phyloP scores from a whole-genome alignment of 176 grass and related monocot genomes.

The Eleusine coracana region DNA sequence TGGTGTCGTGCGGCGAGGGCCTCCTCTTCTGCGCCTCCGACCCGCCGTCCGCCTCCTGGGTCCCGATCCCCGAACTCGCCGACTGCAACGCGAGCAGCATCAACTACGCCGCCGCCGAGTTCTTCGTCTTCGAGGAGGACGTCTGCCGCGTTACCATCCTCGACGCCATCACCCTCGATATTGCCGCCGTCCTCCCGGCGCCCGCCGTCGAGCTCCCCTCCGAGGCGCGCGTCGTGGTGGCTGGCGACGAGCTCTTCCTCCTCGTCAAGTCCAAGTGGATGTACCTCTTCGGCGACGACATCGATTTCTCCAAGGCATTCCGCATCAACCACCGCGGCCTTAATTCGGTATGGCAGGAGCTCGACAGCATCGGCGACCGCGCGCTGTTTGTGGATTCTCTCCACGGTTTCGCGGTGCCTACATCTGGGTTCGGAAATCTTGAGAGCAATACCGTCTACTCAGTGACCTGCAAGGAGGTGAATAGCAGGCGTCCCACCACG shows the following conservation, averaged over 20 bases:
- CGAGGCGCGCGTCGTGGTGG: conserved; percentile 45
- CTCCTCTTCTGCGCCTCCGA: conserved; percentile 46
- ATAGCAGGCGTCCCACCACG: conserved; percentile 19
- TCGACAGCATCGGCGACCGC: conserved; percentile 41
- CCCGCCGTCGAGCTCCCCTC: conserved; percentile 42
- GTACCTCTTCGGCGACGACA: conserved; percentile 44
- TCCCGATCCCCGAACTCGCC: conserved; percentile 35
- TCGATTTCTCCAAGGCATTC: conserved; percentile 57
- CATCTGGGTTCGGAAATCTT: conserved; percentile 39
- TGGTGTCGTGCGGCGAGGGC: conserved; percentile 57
- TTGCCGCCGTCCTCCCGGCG: conserved; percentile 8
- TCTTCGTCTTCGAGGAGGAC: conserved; percentile 68
- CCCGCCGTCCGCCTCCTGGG: conserved; percentile 30
- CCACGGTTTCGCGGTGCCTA: conserved; percentile 47
- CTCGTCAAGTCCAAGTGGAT: conserved; percentile 56
- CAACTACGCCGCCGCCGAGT: conserved; percentile 51
- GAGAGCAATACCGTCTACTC: conserved; percentile 46
- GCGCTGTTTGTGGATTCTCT: conserved; percentile 43
- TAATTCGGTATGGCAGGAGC: conserved; percentile 29
- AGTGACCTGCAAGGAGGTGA: conserved; percentile 29
- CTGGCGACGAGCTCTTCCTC: conserved; percentile 55
- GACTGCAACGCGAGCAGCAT: conserved; percentile 50
- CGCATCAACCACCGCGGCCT: conserved; percentile 27
- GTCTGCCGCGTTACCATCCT: conserved; percentile 57
- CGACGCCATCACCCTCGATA: conserved; percentile 24